phyloP scores from a whole-genome alignment of 169 alveolate genomes.

The Miamiensis avidus region DNA sequence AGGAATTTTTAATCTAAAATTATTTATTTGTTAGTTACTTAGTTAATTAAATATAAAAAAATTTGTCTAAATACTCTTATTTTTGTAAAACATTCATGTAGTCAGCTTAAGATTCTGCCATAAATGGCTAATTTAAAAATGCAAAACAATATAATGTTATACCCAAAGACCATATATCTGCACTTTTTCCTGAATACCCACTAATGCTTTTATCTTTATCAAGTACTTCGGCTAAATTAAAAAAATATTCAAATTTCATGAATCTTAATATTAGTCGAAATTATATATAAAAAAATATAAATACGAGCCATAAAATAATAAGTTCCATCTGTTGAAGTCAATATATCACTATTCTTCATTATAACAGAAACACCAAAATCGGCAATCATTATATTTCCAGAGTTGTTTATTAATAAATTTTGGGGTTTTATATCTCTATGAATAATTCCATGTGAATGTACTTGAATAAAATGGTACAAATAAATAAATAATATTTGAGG shows the following conservation, averaged over 20 bases:
- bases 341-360: conserved; percentile 55
- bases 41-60: not conserved
- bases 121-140: conserved; percentile 74
- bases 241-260: too few species aligned
- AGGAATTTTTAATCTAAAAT: conserved; percentile 53
- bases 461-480: conserved; percentile 1
- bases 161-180: conserved; percentile 90
- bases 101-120: conserved; percentile 55
- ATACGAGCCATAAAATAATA: conserved; percentile 77
- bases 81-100: conserved; percentile 46
- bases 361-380: conserved; percentile 77
- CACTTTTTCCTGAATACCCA: conserved; percentile 78
- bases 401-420: conserved; percentile 72
- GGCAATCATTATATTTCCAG: conserved; percentile 65
- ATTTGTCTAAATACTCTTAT: conserved; percentile 47
- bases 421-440: conserved; percentile 89
- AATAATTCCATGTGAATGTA: conserved; percentile 75
- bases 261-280: too few species aligned
- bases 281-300: too few species aligned
- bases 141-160: conserved; percentile 78
- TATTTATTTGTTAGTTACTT: conserved; percentile 5
- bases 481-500: not conserved
- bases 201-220: conserved; percentile 48
- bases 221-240: conserved; percentile 66
- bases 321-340: conserved; percentile 74